These are phyloP conservation scores for Pythium pectinolyticum DNA, from an alignment of 352 stramenopile species.

Conservation along the genomic window DNA sequence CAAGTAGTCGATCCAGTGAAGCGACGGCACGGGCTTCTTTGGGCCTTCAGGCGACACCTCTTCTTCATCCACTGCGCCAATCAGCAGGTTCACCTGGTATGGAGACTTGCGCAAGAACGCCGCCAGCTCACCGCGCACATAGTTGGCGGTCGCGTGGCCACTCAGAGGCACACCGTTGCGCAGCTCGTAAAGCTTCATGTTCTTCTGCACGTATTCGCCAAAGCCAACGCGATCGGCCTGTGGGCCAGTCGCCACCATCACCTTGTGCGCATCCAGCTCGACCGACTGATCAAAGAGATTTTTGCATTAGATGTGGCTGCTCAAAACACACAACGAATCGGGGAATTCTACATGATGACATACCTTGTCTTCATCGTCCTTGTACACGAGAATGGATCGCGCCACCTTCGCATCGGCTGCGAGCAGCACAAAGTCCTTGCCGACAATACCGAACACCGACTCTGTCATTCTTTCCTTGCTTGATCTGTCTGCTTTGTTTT, in stretches of 20 bases:
- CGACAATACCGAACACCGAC: constrained; percentile 88
- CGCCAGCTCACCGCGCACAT: constrained; percentile 78
- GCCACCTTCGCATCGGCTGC: constrained; percentile 88
- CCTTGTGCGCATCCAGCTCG: constrained; percentile 78
- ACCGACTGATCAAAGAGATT: constrained; percentile 46
- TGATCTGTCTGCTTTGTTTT: constrained; percentile 24
- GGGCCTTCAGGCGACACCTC: constrained; percentile 29
- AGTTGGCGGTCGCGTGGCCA: constrained; percentile 80
- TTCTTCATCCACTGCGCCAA: constrained; percentile 67
- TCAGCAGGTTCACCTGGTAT: constrained; percentile 86
- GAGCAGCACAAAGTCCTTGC: constrained; percentile 91
- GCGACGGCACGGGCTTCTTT: constrained; percentile 47
- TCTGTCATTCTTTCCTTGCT: constrained; percentile 66
- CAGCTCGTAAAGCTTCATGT: constrained; percentile 91
- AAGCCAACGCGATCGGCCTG: constrained; percentile 84
- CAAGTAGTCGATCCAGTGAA: constrained; percentile 91
- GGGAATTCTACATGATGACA: neutral
- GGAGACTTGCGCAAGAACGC: constrained; percentile 78
- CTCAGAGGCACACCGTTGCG: constrained; percentile 85
- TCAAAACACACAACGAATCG: neutral
- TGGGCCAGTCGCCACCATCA: constrained; percentile 72
- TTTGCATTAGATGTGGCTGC: constrained; percentile 3
- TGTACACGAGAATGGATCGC: constrained; percentile 92
- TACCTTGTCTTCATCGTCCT: constrained; percentile 93
- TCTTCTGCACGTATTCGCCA: constrained; percentile 89